Evolutionary conservation across 1,284 basidiomycete genomes (phyloP), one percentile per base, ranked within the genome.

Genomic region (Abortiporus biennis): DNA sequence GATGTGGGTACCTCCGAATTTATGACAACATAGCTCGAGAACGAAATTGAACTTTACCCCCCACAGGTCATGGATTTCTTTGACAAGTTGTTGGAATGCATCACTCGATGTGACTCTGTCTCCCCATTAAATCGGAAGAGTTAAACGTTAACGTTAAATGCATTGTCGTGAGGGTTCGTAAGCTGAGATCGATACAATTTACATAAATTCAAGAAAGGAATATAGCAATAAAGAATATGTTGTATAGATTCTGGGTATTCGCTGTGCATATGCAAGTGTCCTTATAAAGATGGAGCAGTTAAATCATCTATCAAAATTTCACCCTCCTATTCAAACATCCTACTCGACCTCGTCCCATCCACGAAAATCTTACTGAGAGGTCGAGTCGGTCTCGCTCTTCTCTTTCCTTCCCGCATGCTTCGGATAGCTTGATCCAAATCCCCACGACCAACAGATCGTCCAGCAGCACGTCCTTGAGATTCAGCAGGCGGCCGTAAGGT

Each of bases 391-490:
- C 80, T 68, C 39, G 68, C 65, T 51, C 80, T 68, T 44, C 79
- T 66, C 46, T 75, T 75, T 12, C 82, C 85, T 22, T 78, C 74
- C 25, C 82, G 78, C 66, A 93, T 77, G 46, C 82, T 90, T 25
- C 85, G 78, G 39, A 93, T 85, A 6, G 85, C 86, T 53, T 85
- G 77, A 52, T 93, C 89, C 30, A 92, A 63, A 44, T 85, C 84
- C 9, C 88, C 89, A 29, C 83, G 74, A 13, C 80, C 79, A 45
- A 86, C 58, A 1, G 85, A 82, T 11, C 58, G 58, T 6, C 69
- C 68, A 29, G 61, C 56, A 16, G 67, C 63, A 37, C 64, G 64
- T 15, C 68, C 66, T 52, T 69, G 64, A 21, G 70, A 69, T 47
- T 42, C 61, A 43, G 49, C 57, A 39, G 66, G 62, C 1, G 60